Conservation (phyloP, 805 yeast genomes). For the Candida silvatica region DNA sequence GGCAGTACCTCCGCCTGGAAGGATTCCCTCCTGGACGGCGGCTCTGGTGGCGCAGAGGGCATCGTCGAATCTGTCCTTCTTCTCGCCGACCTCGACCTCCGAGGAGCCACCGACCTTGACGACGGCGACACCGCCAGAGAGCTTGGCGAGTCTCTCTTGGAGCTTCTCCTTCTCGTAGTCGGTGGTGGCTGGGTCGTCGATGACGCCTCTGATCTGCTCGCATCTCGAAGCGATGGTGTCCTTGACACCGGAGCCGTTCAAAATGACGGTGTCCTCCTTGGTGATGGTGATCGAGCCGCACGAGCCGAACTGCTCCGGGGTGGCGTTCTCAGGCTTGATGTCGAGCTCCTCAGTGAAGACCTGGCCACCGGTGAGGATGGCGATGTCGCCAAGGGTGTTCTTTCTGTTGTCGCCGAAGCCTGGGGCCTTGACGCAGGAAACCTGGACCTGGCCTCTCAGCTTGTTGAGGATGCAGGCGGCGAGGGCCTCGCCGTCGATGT, state of each 20-base stretch:
- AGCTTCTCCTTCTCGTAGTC: slow-evolving; percentile 96
- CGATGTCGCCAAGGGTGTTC: slow-evolving; percentile 92
- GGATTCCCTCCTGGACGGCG: slow-evolving; percentile 96
- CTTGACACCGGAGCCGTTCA: slow-evolving; percentile 88
- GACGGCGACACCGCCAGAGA: slow-evolving; percentile 98
- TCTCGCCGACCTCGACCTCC: slow-evolving; percentile 97
- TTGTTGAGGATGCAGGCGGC: slow-evolving; percentile 97
- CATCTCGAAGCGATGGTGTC: slow-evolving; percentile 76
- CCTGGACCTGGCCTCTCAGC: slow-evolving; percentile 96
- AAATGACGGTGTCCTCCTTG: slow-evolving; percentile 89
- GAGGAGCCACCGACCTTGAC: slow-evolving; percentile 95
- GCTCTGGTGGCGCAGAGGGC: slow-evolving; percentile 98
- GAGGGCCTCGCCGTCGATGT: slow-evolving; percentile 94
- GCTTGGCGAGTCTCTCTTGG: slow-evolving; percentile 94
- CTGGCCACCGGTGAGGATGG: slow-evolving; percentile 91
- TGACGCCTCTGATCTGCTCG: slow-evolving; percentile 83
- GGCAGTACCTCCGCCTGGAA: slow-evolving; percentile 99
- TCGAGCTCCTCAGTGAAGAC: slow-evolving; percentile 89
- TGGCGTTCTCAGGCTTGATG: slow-evolving; percentile 91
- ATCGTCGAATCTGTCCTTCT: slow-evolving; percentile 98
- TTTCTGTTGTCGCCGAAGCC: slow-evolving; percentile 99
- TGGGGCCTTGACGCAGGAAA: slow-evolving; percentile 96
- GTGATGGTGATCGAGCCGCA: slow-evolving; percentile 89
- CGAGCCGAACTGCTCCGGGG: slow-evolving; percentile 81
- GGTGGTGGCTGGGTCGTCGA: slow-evolving; percentile 65